A percentile compares a stretch with the other conserved stretches of the same genome.
These are phyloP conservation scores for Gonium pectorale DNA, from an alignment of 139 green algal species.

Conservation along the genomic window DNA sequence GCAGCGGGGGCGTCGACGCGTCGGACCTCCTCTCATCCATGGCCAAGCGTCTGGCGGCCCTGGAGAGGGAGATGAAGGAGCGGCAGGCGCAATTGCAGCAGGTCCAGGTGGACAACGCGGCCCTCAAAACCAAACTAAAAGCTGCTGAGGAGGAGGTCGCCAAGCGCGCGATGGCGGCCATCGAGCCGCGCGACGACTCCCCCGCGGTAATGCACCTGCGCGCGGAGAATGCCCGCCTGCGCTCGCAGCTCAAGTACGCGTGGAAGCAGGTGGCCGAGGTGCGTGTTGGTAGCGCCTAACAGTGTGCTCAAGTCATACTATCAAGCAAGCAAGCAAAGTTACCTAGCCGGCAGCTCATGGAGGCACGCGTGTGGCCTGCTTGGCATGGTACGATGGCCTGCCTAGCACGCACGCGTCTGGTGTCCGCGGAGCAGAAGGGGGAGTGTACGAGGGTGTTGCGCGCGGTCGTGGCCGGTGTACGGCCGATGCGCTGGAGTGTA, in stretches of 20 bases:
- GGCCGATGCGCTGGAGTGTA: too few species aligned
- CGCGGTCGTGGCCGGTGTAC: too few species aligned
- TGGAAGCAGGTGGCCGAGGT: slow-evolving; percentile 49
- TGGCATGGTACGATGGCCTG: too few species aligned
- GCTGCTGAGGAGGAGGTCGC: slow-evolving; percentile 54
- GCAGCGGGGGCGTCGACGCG: slow-evolving; percentile 18
- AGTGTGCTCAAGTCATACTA: too few species aligned
- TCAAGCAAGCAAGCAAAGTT: too few species aligned
- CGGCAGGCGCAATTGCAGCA: slow-evolving; percentile 16
- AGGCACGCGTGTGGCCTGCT: too few species aligned
- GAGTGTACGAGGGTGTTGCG: too few species aligned
- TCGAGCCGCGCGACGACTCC: slow-evolving; percentile 14
- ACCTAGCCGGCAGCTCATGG: too few species aligned
- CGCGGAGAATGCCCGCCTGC: slow-evolving; percentile 18
- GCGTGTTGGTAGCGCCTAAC: neutral
- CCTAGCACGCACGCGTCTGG: too few species aligned
- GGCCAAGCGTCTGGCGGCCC: slow-evolving; percentile 50
- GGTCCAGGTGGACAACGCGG: slow-evolving; percentile 48
- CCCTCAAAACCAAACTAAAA: slow-evolving; percentile 48
- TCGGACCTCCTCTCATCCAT: slow-evolving; percentile 53
- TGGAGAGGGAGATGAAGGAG: slow-evolving; percentile 52
- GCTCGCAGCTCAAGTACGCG: slow-evolving; percentile 41
- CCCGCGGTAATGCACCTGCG: slow-evolving; percentile 36
- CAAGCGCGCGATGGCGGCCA: slow-evolving; percentile 23
- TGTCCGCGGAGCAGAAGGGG: too few species aligned